Evolutionary conservation across 2,329 filamentous ascomycete species (phyloP).

Genomic region (Diaporthe sp.): DNA sequence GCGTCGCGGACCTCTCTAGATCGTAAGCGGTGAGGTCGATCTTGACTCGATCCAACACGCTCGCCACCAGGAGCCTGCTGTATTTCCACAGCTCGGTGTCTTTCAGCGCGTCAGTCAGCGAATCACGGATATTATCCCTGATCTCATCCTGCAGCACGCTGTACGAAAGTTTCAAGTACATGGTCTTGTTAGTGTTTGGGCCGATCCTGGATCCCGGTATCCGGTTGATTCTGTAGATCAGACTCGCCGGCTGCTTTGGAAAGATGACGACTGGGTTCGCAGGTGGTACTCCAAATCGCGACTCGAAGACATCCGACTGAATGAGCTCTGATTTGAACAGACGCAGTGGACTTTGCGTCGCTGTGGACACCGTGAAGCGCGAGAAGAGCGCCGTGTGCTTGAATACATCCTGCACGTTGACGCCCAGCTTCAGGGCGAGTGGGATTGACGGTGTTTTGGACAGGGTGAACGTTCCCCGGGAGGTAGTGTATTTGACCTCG

Average conservation of each 20-base stretch:
- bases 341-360: constrained; percentile 79
- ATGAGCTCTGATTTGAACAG: constrained; percentile 79
- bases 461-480: constrained; percentile 74
- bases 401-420: constrained; percentile 97
- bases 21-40: constrained; percentile 61
- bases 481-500: constrained; percentile 81
- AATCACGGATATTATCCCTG: constrained; percentile 59
- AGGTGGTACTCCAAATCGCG: constrained; percentile 69
- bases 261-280: constrained; percentile 75
- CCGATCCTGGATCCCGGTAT: constrained; percentile 54
- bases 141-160: constrained; percentile 83
- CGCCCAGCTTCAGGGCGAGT: constrained; percentile 85
- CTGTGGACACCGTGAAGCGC: constrained; percentile 89
- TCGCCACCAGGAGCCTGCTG: constrained; percentile 59
- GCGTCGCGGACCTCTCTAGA: constrained; percentile 68
- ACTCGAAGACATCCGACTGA: constrained; percentile 76
- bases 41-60: constrained; percentile 59
- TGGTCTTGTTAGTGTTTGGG: constrained; percentile 56
- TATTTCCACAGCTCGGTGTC: constrained; percentile 59
- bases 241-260: constrained; percentile 82
- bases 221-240: constrained; percentile 82
- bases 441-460: constrained; percentile 73
- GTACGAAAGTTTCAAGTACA: constrained; percentile 82
- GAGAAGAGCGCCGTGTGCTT: constrained; percentile 87
- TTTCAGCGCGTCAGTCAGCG: constrained; percentile 55